A percentile compares a stretch with the other conserved stretches of the same genome.
Conservation (phyloP, 495 filamentous ascomycete genomes). For the Daldinia decipiens region DNA sequence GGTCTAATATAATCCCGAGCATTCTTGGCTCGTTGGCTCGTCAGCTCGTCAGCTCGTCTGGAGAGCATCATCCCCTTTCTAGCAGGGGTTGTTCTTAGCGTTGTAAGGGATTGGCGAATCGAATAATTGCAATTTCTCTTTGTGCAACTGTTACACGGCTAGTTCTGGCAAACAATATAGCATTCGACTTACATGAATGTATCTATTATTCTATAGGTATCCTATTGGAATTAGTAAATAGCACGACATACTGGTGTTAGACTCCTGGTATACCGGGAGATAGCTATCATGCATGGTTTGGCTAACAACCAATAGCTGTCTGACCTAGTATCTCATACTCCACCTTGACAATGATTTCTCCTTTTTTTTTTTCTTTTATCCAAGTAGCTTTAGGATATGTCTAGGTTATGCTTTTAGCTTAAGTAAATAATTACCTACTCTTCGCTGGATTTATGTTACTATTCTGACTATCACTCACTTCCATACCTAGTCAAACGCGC, state of each 20-base stretch:
- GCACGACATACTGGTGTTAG: constrained; percentile 3
- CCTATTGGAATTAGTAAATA: background rate
- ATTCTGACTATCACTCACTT: background rate
- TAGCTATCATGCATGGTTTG: constrained; percentile 1
- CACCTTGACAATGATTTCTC: constrained; percentile 8
- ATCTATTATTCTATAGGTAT: background rate
- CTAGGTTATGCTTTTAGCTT: background rate
- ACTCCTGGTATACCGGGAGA: background rate
- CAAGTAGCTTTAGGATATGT: background rate
- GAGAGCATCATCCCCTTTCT: background rate
- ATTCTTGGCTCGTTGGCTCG: background rate
- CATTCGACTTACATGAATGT: background rate
- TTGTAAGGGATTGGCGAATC: background rate
- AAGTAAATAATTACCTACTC: constrained; percentile 1
- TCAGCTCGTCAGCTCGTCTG: background rate
- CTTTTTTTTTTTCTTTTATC: background rate
- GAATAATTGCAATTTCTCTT: background rate
- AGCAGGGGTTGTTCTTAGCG: background rate
- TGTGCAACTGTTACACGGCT: background rate
- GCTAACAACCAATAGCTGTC: background rate
- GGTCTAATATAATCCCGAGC: background rate
- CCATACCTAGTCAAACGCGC: background rate
- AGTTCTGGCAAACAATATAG: background rate
- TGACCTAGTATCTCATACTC: background rate
- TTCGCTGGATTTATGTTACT: background rate